phyloP scores from a whole-genome alignment of 805 yeast species.

The Metschnikowia lochheadii region DNA sequence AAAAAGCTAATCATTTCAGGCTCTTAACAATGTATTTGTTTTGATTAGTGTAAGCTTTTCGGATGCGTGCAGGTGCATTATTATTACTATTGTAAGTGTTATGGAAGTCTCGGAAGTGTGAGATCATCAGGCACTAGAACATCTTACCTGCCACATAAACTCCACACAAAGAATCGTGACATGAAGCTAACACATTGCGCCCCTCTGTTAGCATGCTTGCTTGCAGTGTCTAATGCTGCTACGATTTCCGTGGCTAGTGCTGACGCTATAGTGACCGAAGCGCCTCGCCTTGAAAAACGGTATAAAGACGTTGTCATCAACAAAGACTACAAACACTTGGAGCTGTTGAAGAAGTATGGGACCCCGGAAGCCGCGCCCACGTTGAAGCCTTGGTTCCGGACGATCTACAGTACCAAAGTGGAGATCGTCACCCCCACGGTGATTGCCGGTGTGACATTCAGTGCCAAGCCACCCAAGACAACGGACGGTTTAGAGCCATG shows the following conservation, averaged over 20 bases:
- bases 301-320: constrained; percentile 28
- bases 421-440: constrained; percentile 66
- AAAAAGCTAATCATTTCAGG: background rate
- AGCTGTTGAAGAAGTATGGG: constrained; percentile 19
- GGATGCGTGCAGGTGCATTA: constrained; percentile 1
- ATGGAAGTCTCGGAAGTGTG: background rate
- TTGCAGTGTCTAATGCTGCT: constrained; percentile 1
- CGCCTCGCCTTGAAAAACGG: constrained; percentile 24
- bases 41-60: background rate
- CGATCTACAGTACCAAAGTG: constrained; percentile 50
- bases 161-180: background rate
- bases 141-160: background rate
- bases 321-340: constrained; percentile 25
- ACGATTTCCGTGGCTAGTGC: constrained; percentile 11
- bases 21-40: background rate
- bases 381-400: constrained; percentile 64
- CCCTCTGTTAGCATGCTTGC: background rate
- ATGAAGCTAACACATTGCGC: background rate
- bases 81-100: background rate
- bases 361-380: constrained; percentile 28
- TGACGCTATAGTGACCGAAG: constrained; percentile 13
- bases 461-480: constrained; percentile 66
- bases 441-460: constrained; percentile 59
- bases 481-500: constrained; percentile 73
- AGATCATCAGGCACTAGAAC: background rate